These are phyloP conservation scores for Saitozyma sp. DNA, from an alignment of 768 basidiomycete genomes.

Conservation along the genomic window DNA sequence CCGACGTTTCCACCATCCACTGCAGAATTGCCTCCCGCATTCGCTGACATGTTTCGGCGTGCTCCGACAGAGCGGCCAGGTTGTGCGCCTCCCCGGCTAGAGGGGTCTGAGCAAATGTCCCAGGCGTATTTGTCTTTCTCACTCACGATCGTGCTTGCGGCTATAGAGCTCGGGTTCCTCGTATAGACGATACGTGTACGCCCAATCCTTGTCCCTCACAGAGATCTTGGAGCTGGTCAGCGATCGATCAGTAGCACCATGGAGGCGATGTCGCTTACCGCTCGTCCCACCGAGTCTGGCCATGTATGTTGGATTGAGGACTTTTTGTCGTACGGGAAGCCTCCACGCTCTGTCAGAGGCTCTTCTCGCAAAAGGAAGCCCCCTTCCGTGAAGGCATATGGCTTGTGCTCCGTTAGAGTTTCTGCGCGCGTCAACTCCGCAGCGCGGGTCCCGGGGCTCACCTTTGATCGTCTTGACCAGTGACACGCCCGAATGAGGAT, in stretches of 20 bases:
- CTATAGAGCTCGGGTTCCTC: constrained; percentile 2
- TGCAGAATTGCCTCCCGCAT: background rate
- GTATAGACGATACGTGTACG: constrained; percentile 7
- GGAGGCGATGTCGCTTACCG: no score
- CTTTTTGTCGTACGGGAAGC: constrained; percentile 7
- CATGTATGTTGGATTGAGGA: constrained; percentile 1
- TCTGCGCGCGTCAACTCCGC: no score
- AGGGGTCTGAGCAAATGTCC: no score
- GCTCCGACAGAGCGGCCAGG: background rate
- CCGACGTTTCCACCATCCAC: constrained; percentile 8
- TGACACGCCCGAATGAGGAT: constrained; percentile 9
- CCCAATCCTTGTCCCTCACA: constrained; percentile 5
- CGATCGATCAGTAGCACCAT: no score
- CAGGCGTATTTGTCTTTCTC: no score
- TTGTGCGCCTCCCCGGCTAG: constrained; percentile 7
- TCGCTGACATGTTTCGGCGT: background rate
- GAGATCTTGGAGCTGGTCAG: no score
- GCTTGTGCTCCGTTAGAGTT: constrained; percentile 3
- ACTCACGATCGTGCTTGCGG: background rate
- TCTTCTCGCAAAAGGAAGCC: constrained; percentile 9
- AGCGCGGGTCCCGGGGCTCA: no score
- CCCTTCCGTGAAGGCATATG: constrained; percentile 7
- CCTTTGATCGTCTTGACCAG: background rate
- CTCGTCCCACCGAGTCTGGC: constrained; percentile 1
- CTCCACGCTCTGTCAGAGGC: constrained; percentile 2